Base-by-base conservation (phyloP, 495 filamentous ascomycete genomes). In the Penicillium macrosclerotiorum region DNA sequence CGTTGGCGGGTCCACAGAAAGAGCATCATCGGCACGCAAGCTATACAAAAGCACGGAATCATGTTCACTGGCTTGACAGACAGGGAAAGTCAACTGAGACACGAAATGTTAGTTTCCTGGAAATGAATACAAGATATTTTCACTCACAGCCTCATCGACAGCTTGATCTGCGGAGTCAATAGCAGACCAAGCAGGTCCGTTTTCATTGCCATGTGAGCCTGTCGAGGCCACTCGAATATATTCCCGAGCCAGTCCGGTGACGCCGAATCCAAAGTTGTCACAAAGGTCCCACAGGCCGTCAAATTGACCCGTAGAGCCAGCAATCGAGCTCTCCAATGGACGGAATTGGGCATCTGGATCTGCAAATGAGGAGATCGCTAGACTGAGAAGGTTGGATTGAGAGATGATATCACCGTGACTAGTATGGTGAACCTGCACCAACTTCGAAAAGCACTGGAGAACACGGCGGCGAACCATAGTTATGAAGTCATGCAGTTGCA, bases 401-500 rank as follows among this genome's bases (percentile, higher is more conserved):
- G 94, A 69, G 2, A 95, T 79, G 1, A 87, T 81, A 56, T 97
- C 94, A 27, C 81, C 85, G 37, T 88, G 87, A 12, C 83, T 88
- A 14, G 80, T 75, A 18, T 89, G 86, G 58, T 89, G 93, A 26
- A 90, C 80, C 57, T 86, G 89, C 7, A 99, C 83, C 22, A 99
- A 74, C 64, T 90, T 94, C 2, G 83, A 84, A 58, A 96, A 97
- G 57, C 90, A 96, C 68, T 99, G 92, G 9, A 97, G 74, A 4
- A 99, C 90, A 53, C 93, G 82, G 34, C 93, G 78, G 31, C 91
- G 85, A 7, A 95, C 89, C 94, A 97, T 96, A 27, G 89, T 82
- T 35, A 89, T 88, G 48, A 92, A 79, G 55, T 99, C 94, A 43
- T 89, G 82, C n/a, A 97, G 68, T 55, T 96, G 90, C 32, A 99